These are phyloP conservation scores for Epichloe brachyelytri DNA, from an alignment of 2,329 filamentous ascomycete species.

Conservation along the genomic window DNA sequence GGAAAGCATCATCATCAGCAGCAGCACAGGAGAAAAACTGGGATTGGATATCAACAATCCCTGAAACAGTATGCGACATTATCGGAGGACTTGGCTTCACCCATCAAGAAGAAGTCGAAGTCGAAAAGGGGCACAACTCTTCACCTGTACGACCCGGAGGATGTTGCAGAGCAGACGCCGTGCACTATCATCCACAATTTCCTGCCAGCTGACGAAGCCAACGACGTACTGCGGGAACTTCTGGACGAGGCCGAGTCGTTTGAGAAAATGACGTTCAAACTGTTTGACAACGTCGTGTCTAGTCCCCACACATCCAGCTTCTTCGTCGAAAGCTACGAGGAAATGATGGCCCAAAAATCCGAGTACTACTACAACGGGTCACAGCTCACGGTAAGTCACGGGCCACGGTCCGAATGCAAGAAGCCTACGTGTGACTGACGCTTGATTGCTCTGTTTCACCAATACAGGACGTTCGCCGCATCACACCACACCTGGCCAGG, in stretches of 20 bases:
- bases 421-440: background rate
- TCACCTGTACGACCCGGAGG: constrained; percentile 68
- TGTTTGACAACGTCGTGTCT: constrained; percentile 78
- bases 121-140: constrained; percentile 72
- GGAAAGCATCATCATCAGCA: constrained; percentile 2
- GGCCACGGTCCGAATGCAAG: background rate
- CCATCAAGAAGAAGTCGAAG: constrained; percentile 37
- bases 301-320: constrained; percentile 77
- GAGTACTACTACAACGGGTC: constrained; percentile 82
- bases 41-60: constrained; percentile 49
- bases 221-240: constrained; percentile 61
- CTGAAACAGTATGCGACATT: constrained; percentile 36
- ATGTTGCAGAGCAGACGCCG: constrained; percentile 72
- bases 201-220: constrained; percentile 57
- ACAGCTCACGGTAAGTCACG: constrained; percentile 40
- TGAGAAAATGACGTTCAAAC: constrained; percentile 59
- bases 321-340: constrained; percentile 64
- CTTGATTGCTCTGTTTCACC: background rate
- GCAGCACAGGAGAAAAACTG: constrained; percentile 21
- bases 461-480: constrained; percentile 57
- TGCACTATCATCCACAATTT: constrained; percentile 93
- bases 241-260: constrained; percentile 61
- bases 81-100: constrained; percentile 4
- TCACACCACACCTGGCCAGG: constrained; percentile 60
- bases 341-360: constrained; percentile 55